A percentile compares a stretch with the other conserved stretches of the same genome.
Conservation (phyloP, 106 monocot genomes). For the Dioscorea alata region DNA sequence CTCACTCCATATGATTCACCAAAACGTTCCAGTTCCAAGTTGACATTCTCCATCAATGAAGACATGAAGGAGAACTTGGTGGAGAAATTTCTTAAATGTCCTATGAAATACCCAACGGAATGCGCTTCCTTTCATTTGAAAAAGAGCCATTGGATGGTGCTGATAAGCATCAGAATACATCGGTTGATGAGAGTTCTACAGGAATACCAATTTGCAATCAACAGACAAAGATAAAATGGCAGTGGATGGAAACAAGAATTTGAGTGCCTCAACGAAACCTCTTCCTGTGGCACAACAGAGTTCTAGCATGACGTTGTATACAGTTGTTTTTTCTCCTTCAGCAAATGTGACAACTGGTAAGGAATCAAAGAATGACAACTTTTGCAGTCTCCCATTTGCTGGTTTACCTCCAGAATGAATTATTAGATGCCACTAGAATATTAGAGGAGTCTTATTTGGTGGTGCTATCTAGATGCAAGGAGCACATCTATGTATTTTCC, state of each 20-base stretch:
- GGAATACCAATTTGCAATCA: constrained; percentile 2
- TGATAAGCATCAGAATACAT: constrained; percentile 6
- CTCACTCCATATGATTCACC: neutral
- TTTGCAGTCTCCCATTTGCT: constrained; percentile 5
- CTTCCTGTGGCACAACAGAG: neutral
- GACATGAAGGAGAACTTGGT: neutral
- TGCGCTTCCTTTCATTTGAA: constrained; percentile 71
- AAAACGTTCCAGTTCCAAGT: neutral
- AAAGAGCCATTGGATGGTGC: constrained; percentile 7
- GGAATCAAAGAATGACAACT: constrained; percentile 6
- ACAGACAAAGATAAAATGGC: constrained; percentile 13
- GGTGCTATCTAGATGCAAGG: constrained; percentile 17
- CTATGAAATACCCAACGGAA: constrained; percentile 52
- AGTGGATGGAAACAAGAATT: neutral
- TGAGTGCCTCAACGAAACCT: neutral
- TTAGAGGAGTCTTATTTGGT: constrained; percentile 75
- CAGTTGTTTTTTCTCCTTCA: neutral
- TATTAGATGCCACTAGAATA: constrained; percentile 62
- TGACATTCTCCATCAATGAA: constrained; percentile 3
- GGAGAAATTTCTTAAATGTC: constrained; percentile 11
- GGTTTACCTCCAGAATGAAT: constrained; percentile 10
- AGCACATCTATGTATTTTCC: neutral
- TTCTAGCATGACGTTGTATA: neutral
- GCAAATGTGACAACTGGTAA: neutral
- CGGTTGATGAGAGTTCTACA: neutral